Conservation (phyloP, 2,329 filamentous ascomycete genomes). For the Talaromyces rugulosus region DNA sequence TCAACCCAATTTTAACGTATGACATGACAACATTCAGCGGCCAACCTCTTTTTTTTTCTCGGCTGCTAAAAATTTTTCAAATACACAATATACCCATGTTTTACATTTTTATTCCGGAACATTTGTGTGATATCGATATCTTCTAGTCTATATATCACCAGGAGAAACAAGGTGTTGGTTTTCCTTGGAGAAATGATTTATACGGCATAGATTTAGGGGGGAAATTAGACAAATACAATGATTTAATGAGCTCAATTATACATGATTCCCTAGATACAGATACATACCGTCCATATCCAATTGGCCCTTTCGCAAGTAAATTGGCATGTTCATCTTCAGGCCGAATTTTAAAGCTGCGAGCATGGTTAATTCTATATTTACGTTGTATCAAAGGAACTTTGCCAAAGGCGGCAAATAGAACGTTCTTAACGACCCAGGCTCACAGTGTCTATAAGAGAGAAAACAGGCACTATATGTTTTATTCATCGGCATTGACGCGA, state of each 20-base stretch:
- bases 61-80: neutral
- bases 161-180: neutral
- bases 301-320: too few species aligned
- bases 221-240: neutral
- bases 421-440: too few species aligned
- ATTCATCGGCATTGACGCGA: neutral
- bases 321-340: too few species aligned
- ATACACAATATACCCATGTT: neutral
- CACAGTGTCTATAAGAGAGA: neutral
- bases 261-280: too few species aligned
- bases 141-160: neutral
- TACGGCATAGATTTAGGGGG: neutral
- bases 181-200: neutral
- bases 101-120: neutral
- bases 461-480: too few species aligned
- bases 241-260: too few species aligned
- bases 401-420: too few species aligned
- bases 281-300: neutral
- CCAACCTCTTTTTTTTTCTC: neutral
- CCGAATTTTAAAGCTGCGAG: too few species aligned
- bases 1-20: slow-evolving; percentile 1
- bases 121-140: neutral
- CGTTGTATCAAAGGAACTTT: neutral
- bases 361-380: neutral
- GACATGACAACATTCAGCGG: neutral